These are phyloP conservation scores for Boletus edulis DNA, from an alignment of 768 basidiomycete genomes.

Conservation along the genomic window DNA sequence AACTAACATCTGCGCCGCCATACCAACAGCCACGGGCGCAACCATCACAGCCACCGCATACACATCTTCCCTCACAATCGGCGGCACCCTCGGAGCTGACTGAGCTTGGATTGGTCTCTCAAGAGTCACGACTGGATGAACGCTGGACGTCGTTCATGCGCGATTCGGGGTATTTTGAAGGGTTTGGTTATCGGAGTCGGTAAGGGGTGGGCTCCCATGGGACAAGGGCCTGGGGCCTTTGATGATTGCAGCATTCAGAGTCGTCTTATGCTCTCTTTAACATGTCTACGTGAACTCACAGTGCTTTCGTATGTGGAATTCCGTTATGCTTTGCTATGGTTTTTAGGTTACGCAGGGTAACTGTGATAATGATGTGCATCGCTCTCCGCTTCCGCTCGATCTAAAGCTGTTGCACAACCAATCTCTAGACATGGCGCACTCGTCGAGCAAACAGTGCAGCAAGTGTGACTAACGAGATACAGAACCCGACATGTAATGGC, in stretches of 20 bases:
- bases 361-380: no score
- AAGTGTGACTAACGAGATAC: no score
- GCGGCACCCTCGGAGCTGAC: constrained; percentile 45
- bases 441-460: no score
- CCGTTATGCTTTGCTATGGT: neutral
- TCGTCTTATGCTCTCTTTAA: neutral
- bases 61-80: neutral
- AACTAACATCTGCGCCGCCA: constrained; percentile 4
- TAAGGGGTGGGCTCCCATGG: neutral
- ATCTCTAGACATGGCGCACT: no score
- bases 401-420: no score
- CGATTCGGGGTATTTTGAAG: constrained; percentile 47
- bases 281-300: neutral
- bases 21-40: constrained; percentile 1
- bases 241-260: neutral
- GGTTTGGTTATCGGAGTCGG: constrained; percentile 28
- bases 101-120: constrained; percentile 58
- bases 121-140: constrained; percentile 53
- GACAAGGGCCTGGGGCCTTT: neutral
- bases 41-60: constrained; percentile 8
- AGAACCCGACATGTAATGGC: no score
- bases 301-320: neutral
- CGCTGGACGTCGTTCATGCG: constrained; percentile 64
- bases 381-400: no score
- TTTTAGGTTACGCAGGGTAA: neutral